Conservation (phyloP, 805 yeast species). For the Cyberlindnera samutprakarnensis region DNA sequence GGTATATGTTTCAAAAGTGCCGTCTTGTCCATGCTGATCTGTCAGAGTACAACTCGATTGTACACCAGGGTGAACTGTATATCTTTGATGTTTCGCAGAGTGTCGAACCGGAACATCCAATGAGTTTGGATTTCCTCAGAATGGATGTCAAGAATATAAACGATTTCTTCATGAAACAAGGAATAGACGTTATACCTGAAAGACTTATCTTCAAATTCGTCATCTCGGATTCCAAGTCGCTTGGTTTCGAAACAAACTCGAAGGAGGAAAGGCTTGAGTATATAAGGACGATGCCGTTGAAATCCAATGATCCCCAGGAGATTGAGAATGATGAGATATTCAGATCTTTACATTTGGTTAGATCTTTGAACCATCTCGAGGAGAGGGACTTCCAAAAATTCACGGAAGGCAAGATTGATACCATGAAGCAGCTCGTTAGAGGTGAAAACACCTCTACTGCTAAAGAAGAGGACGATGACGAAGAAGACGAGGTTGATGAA, state of each 20-base stretch:
- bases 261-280: constrained; percentile 31
- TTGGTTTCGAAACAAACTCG: constrained; percentile 32
- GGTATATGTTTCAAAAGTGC: constrained; percentile 82
- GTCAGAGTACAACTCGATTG: constrained; percentile 87
- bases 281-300: constrained; percentile 49
- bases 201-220: constrained; percentile 74
- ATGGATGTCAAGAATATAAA: constrained; percentile 97
- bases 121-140: constrained; percentile 87
- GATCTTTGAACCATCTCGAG: constrained; percentile 76
- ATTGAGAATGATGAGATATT: constrained; percentile 81
- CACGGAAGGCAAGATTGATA: constrained; percentile 71
- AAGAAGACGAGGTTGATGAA: constrained; percentile 18
- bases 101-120: constrained; percentile 97
- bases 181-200: constrained; percentile 75
- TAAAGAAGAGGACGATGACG: constrained; percentile 22
- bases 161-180: constrained; percentile 71
- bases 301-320: constrained; percentile 40
- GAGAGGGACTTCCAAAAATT: constrained; percentile 85
- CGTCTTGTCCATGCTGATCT: constrained; percentile 93
- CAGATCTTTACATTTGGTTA: constrained; percentile 68
- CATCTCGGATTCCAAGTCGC: constrained; percentile 35
- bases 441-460: constrained; percentile 18
- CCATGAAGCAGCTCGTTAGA: constrained; percentile 56
- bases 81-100: constrained; percentile 96
- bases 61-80: constrained; percentile 70